These are phyloP conservation scores for Chaetomium sp. DNA, from an alignment of 2,329 filamentous ascomycete genomes.

Conservation along the genomic window DNA sequence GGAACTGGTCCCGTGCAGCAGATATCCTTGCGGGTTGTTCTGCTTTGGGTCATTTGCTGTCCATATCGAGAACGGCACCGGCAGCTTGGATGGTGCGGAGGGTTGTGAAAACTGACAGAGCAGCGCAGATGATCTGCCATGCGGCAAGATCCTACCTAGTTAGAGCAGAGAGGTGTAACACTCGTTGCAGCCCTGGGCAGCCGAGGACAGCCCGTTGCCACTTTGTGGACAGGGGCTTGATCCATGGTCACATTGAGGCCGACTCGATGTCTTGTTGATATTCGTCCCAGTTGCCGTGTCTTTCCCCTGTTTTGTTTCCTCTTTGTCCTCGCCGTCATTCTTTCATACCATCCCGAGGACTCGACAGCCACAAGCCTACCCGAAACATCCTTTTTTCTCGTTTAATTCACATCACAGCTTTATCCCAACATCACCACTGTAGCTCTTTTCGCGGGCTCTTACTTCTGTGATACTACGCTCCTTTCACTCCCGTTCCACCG, in stretches of 20 bases:
- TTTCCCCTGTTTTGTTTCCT: background rate
- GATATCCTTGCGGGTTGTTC: background rate
- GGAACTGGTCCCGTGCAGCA: constrained; percentile 5
- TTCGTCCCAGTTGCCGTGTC: background rate
- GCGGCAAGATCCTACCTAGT: too few relatives aligned
- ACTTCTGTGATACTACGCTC: too few relatives aligned
- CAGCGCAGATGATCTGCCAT: background rate
- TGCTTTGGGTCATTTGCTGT: constrained; percentile 3
- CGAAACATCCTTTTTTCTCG: background rate
- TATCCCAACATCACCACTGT: too few relatives aligned
- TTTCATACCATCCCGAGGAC: background rate
- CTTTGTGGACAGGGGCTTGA: background rate
- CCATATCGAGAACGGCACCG: constrained; percentile 8
- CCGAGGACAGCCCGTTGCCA: background rate
- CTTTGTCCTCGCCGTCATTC: background rate
- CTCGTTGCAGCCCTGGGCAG: background rate
- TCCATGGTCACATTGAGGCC: background rate
- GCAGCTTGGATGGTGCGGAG: background rate
- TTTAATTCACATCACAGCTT: too few relatives aligned
- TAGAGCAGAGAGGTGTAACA: too few relatives aligned
- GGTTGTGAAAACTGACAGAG: constrained; percentile 6
- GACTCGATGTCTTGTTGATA: too few relatives aligned
- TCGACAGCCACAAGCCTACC: background rate
- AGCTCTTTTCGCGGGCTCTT: too few relatives aligned
- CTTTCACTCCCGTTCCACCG: background rate